These are phyloP conservation scores for Candida lessepsii DNA, from an alignment of 805 yeast species.

Conservation along the genomic window DNA sequence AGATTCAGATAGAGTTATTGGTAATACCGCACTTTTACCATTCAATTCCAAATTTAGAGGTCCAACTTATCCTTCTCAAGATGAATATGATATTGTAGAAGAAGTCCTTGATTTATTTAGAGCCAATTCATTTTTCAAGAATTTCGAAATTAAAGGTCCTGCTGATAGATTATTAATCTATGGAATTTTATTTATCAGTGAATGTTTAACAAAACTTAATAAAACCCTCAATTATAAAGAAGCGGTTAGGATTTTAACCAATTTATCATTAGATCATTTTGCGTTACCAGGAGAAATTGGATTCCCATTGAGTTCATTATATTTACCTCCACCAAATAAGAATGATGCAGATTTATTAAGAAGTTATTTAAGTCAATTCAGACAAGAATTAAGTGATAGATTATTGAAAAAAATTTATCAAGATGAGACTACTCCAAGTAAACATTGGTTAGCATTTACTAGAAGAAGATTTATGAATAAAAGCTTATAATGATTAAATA, in stretches of 20 bases:
- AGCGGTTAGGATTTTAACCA: constrained; percentile 69
- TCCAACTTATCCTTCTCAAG: constrained; percentile 77
- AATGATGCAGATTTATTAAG: constrained; percentile 78
- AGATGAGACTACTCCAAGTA: constrained; percentile 68
- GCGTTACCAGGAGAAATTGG: constrained; percentile 94
- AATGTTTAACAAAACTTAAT: constrained; percentile 68
- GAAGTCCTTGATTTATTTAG: constrained; percentile 89
- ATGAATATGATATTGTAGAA: constrained; percentile 84
- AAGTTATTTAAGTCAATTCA: constrained; percentile 82
- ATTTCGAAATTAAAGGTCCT: constrained; percentile 94
- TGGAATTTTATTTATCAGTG: constrained; percentile 87
- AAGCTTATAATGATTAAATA: constrained; percentile 45
- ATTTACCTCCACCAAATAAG: constrained; percentile 69
- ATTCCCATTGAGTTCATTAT: constrained; percentile 84
- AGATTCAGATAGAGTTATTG: constrained; percentile 60
- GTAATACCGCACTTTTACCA: constrained; percentile 83
- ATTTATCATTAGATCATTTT: constrained; percentile 83
- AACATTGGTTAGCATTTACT: constrained; percentile 94
- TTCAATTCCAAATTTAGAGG: constrained; percentile 83
- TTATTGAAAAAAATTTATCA: constrained; percentile 71
- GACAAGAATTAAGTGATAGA: constrained; percentile 89
- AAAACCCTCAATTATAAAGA: constrained; percentile 51
- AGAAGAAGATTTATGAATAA: constrained; percentile 96
- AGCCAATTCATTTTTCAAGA: constrained; percentile 94
- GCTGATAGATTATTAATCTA: constrained; percentile 91